phyloP scores from a whole-genome alignment of 2,329 filamentous ascomycete species.

The Tolypocladium capitatum region DNA sequence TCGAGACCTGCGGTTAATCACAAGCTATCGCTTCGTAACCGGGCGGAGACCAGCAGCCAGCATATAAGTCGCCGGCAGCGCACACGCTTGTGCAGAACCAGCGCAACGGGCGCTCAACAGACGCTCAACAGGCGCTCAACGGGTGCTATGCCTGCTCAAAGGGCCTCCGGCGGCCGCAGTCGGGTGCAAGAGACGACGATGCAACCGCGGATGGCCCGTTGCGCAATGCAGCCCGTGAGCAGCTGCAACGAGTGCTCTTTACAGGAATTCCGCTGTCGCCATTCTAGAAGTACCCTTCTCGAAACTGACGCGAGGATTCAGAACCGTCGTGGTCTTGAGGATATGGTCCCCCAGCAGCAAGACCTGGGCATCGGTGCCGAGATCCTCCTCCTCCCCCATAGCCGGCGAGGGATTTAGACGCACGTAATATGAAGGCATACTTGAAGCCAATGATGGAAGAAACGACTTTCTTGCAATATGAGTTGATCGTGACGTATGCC shows the following conservation, averaged over 20 bases:
- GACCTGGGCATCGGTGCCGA: too few relatives aligned
- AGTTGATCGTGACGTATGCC: not conserved
- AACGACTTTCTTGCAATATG: not conserved
- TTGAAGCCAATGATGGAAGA: not conserved
- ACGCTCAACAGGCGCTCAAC: too few relatives aligned
- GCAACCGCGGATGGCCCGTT: too few relatives aligned
- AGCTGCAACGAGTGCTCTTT: too few relatives aligned
- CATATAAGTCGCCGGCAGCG: not conserved
- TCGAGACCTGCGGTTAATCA: slow-evolving; percentile 19
- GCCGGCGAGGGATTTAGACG: not conserved
- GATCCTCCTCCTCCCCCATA: not conserved
- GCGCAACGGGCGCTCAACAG: too few relatives aligned
- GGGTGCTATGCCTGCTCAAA: too few relatives aligned
- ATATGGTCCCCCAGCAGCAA: not conserved
- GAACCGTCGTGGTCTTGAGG: too few relatives aligned
- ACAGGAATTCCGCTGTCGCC: too few relatives aligned
- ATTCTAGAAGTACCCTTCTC: too few relatives aligned
- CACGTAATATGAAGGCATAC: not conserved
- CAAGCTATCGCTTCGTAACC: slow-evolving; percentile 19
- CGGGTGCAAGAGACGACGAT: not conserved
- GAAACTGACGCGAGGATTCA: too few relatives aligned
- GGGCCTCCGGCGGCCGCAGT: too few relatives aligned
- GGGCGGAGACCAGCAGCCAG: slow-evolving; percentile 12
- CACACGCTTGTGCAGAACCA: not conserved
- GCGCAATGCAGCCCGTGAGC: too few relatives aligned